phyloP scores from a whole-genome alignment of 306 rosid genomes.

The Bauhinia variegata region DNA sequence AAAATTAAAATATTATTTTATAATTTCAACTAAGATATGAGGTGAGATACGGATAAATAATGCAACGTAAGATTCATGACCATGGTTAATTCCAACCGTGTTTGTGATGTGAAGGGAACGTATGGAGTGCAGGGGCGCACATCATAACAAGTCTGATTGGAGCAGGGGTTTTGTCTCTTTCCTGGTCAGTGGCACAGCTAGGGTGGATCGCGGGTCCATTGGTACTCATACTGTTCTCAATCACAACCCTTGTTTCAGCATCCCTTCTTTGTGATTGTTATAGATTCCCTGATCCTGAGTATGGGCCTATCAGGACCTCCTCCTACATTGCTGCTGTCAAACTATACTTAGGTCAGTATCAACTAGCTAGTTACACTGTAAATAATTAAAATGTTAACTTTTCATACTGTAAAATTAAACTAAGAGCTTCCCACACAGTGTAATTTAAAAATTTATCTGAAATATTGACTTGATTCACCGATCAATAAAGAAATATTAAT shows the following conservation, averaged over 20 bases:
- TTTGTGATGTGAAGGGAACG: slow-evolving; percentile 39
- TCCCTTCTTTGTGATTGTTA: slow-evolving; percentile 60
- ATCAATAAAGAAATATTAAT: no score
- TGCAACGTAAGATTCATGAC: no score
- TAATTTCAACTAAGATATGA: no score
- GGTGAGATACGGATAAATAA: no score
- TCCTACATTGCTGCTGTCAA: slow-evolving; percentile 58
- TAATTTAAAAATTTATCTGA: no score
- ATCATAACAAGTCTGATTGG: slow-evolving; percentile 82
- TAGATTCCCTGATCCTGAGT: slow-evolving; percentile 49
- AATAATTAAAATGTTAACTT: no score
- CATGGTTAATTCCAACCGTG: no score
- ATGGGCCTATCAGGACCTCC: slow-evolving; percentile 39
- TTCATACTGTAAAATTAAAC: no score
- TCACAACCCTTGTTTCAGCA: slow-evolving; percentile 47
- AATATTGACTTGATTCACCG: no score
- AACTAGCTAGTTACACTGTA: no score
- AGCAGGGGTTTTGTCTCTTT: slow-evolving; percentile 76
- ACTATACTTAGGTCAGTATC: slow-evolving; percentile 38
- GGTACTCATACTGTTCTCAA: slow-evolving; percentile 50
- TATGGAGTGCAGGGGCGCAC: slow-evolving; percentile 62
- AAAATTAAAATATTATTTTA: no score
- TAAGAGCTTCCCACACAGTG: no score
- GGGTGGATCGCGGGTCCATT: slow-evolving; percentile 82
- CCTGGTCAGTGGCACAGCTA: slow-evolving; percentile 78